Percentiles rank a stretch among this genome's conserved stretches.
These are phyloP conservation scores for Umbelopsis ramanniana DNA, from an alignment of 192 early-diverging fungal species.

Conservation along the genomic window DNA sequence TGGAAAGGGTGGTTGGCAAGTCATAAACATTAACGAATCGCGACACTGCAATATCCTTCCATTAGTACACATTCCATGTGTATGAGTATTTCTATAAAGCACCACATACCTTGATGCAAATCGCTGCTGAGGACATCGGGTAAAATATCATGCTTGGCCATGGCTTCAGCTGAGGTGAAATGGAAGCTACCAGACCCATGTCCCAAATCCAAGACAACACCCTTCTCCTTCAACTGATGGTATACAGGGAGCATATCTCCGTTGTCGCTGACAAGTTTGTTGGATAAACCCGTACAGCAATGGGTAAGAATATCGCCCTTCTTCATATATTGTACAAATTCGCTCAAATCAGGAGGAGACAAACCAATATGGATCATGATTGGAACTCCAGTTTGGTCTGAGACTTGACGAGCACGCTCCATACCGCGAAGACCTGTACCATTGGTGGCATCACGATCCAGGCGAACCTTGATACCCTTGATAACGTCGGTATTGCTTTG, in stretches of 20 bases:
- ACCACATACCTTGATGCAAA: constrained; percentile 30
- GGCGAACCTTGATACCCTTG: constrained; percentile 32
- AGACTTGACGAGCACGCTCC: constrained; percentile 25
- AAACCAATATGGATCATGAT: constrained; percentile 34
- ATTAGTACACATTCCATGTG: not conserved
- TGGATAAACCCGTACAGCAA: constrained; percentile 33
- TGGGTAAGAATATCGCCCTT: constrained; percentile 35
- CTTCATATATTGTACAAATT: constrained; percentile 25
- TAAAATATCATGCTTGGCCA: constrained; percentile 7
- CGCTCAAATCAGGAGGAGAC: constrained; percentile 23
- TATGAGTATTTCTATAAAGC: not conserved
- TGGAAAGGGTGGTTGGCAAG: constrained; percentile 32
- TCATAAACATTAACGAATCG: constrained; percentile 24
- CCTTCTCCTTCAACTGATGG: constrained; percentile 25
- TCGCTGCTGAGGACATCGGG: constrained; percentile 37
- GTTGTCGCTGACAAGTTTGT: constrained; percentile 27
- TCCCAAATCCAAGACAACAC: constrained; percentile 32
- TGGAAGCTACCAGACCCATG: constrained; percentile 35
- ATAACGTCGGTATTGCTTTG: constrained; percentile 20
- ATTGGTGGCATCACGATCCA: constrained; percentile 28
- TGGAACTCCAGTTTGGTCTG: constrained; percentile 27
- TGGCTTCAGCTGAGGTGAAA: constrained; percentile 28
- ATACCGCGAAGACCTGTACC: constrained; percentile 26
- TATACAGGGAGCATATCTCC: constrained; percentile 23
- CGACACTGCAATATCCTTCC: constrained; percentile 7